Conservation (phyloP, 2,329 filamentous ascomycete genomes). For the Colletotrichum endophyticum region DNA sequence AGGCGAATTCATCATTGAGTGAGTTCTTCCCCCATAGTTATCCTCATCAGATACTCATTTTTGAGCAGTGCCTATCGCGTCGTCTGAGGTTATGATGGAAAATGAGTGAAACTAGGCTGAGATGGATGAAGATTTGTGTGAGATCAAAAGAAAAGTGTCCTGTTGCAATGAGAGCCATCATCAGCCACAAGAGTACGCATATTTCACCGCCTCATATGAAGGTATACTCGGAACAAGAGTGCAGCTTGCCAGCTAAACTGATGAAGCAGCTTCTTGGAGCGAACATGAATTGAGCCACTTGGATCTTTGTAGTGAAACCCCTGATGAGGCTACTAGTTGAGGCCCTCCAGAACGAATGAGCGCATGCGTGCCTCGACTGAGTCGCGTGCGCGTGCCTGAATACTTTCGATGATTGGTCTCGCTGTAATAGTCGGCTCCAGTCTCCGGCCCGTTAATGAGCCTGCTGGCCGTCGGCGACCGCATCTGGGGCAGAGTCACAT, state of each 20-base stretch:
- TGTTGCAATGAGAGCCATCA: not conserved
- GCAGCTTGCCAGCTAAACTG: not conserved
- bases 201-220: not conserved
- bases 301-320: not conserved
- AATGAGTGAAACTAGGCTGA: rapidly evolving
- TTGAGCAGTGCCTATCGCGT: not conserved
- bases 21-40: not conserved
- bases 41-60: not conserved
- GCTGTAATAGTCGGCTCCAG: not conserved
- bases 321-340: not conserved
- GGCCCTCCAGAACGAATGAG: not conserved
- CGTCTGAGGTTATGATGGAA: not conserved
- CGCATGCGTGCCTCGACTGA: not conserved
- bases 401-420: not conserved
- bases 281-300: not conserved
- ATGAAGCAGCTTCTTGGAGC: not conserved
- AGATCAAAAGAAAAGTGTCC: not conserved
- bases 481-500: conserved; percentile 3
- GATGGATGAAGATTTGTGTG: not conserved
- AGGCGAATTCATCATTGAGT: not conserved
- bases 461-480: not conserved
- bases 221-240: rapidly evolving
- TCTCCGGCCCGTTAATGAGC: not conserved
- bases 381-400: not conserved
- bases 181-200: rapidly evolving